These are phyloP conservation scores for Didymellaceae sp. DNA, from an alignment of 2,329 filamentous ascomycete genomes.

Conservation along the genomic window DNA sequence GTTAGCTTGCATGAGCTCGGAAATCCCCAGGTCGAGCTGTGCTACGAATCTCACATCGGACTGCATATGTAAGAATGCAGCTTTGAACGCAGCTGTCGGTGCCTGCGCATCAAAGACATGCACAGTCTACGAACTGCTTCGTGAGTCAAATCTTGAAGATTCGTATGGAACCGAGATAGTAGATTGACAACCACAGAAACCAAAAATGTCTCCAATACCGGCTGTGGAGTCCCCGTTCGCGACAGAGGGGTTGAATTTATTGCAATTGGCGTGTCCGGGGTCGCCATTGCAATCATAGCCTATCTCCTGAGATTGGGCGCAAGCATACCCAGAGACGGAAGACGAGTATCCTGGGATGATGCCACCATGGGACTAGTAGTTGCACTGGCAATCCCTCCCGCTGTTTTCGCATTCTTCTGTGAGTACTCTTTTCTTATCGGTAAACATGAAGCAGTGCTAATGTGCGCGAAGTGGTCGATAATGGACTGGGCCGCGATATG, in stretches of 20 bases:
- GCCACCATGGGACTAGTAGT: slow-evolving; percentile 48
- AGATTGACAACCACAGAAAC: slow-evolving; percentile 30
- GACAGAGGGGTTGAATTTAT: slow-evolving; percentile 42
- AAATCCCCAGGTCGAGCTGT: slow-evolving; percentile 46
- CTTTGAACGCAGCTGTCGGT: slow-evolving; percentile 41
- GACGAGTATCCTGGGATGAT: slow-evolving; percentile 48
- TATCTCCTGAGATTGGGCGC: slow-evolving; percentile 45
- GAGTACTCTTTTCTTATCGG: slow-evolving; percentile 23
- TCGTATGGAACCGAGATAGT: background rate
- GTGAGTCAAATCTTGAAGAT: slow-evolving; percentile 4
- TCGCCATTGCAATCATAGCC: slow-evolving; percentile 40
- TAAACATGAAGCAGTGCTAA: slow-evolving; percentile 18
- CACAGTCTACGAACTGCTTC: slow-evolving; percentile 47
- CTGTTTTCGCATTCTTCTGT: slow-evolving; percentile 25
- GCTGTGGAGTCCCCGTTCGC: slow-evolving; percentile 47
- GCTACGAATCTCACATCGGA: slow-evolving; percentile 43
- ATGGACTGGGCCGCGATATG: slow-evolving; percentile 59
- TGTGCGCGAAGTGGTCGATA: slow-evolving; percentile 32
- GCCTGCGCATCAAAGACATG: slow-evolving; percentile 45
- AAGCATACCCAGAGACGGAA: slow-evolving; percentile 42
- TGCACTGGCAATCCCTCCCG: slow-evolving; percentile 35
- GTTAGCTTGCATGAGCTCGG: slow-evolving; percentile 27
- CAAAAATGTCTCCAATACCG: slow-evolving; percentile 47
- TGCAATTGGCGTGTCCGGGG: slow-evolving; percentile 37
- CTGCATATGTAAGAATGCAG: slow-evolving; percentile 50